Evolutionary conservation across 2,329 filamentous ascomycete genomes (phyloP), one percentile per base, ranked within the genome.

Genomic region (Penicillium concentricum): DNA sequence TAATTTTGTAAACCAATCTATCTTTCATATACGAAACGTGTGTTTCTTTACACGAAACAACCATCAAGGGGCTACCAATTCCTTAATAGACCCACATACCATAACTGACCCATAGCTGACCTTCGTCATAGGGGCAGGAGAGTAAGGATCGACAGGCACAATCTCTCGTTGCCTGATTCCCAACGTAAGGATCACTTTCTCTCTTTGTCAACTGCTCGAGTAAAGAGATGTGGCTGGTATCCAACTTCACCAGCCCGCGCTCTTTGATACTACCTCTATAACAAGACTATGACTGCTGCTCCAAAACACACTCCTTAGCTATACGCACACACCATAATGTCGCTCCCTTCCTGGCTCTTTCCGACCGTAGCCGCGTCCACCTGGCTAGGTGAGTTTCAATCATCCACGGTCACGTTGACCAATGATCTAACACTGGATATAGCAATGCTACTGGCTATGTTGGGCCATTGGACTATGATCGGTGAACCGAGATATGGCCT

Each of bases 331-430:
- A 5, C 18, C 32, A 41, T 52, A 16, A 32, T 56, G 26, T 51
- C 39, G 20, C 54, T 35, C 47, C 57, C 57, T 22, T 56, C 52
- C 50, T 63, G 61, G 61, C 49, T 61, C 28, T 60, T 58, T 42
- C 61, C 61, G 26, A 51, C 61, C 28, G 53, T 63, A 37, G 60
- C 61, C 30, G 61, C 61, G 12, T 63, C 54, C n/a, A 60, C 59
- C 28, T 63, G 61, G 61, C 45, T 63, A 54, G 54, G 61, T 63
- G 57, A 47, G 60, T 22, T 50, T 24, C 18, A 26, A 43, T 37
- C 26, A 2, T 24, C 20, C n/a, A 52, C 28, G 20, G 22, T 49
- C n/a, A 16, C 37, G 6, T 6, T 10, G 22, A 4, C 3, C 15
- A 28, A 13, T 55, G 30, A 37, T 53, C 51, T 50, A 43, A 38